Evolutionary conservation across 2,329 filamentous ascomycete genomes (phyloP), one percentile per base, ranked within the genome.

Genomic region (Tetracladium maxilliforme): DNA sequence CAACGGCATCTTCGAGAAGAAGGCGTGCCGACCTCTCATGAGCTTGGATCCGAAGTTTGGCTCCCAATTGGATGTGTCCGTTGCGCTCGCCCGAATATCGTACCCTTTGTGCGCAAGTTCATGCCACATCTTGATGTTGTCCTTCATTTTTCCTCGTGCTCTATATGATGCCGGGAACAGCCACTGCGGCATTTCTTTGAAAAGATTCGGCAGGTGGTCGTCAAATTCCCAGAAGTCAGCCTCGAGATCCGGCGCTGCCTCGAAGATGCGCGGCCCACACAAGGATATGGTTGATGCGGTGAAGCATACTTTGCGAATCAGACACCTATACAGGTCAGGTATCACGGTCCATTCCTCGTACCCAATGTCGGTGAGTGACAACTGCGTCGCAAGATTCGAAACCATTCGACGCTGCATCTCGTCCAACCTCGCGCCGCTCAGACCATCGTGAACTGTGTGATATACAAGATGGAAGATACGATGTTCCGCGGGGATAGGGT

Each of bases 171-270:
- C 12, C 5, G 42, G 42, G 2, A 38, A 34, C n/a, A 47, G 11
- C 34, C 39, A 37, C 6, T 37, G 31, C 5, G 43, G 42, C 7
- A 40, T 21, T 6, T 31, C 32, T 10, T 36, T 38, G 5, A 45
- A 30, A 11, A 34, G 32, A 3, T 30, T 30, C 6, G 33, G 25
- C 6, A 41, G 17, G 6, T 39, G 23, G 6, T 19, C 14, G 30
- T 44, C 40, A 16, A 38, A 47, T n/a, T 32, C 32, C 44, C 44
- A 47, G 26, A 45, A 47, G 17, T 43, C 34, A 10, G 29, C 22
- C 6, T 26, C 19, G 4, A 47, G 29, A n/a, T 34, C 21, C 2
- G 44, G 43, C 16, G 31, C 36, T 6, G 46, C 14, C 13, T 31
- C 21, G 14, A 45, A 33, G 4, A 47, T 20, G 12, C 36, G 32